Base-by-base conservation (phyloP, 176 grass and related monocot species). In the Musa beccarii region DNA sequence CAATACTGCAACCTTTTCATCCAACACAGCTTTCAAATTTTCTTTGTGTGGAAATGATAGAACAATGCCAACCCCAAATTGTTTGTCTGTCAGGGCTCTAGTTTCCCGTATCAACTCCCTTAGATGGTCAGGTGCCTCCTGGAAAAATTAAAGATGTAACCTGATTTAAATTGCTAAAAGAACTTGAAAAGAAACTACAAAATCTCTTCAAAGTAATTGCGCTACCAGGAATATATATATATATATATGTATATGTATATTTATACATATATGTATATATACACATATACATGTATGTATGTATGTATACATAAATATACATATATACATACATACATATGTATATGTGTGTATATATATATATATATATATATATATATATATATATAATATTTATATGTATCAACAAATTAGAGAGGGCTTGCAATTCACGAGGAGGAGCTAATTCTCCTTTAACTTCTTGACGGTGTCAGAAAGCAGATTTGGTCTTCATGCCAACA, bases 71-170 rank as follows among this genome's bases (percentile, higher is more conserved):
- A 84, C 90, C 54, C 94, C 90, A 56, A 98, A 98, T 17, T 88
- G 90, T 74, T 79, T 89, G 51, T 85, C 52, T 26, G 94, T 98
- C 73, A 91, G 85, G 34, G 82, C 80, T 84, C 88, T 86, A 12
- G 94, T 98, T 74, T 54, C 82, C 62, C 77, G 79, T 64, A 98
- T 98, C 55, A 98, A 59, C 9, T 91, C 82, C 49, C 94, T 80
- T 49, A 93, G 80, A 55, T 82, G 79, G 11, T 98, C 90, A 64
- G 94, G 94, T 62, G 94, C 81, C 67, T 92, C 90, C 94, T 98
- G 82, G 51, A 71, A 16, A 78, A 70, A 23, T 1, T 54, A 12
- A 49, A 20, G 4, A 83, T 16, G 21, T 15, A 34, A 78, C 12
- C 8, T 66, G 8, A n/a, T 67, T 52, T 9, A 25, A n/a, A 69